phyloP scores from a whole-genome alignment of 2,329 filamentous ascomycete genomes.

The Ophiosphaerella herpotricha region DNA sequence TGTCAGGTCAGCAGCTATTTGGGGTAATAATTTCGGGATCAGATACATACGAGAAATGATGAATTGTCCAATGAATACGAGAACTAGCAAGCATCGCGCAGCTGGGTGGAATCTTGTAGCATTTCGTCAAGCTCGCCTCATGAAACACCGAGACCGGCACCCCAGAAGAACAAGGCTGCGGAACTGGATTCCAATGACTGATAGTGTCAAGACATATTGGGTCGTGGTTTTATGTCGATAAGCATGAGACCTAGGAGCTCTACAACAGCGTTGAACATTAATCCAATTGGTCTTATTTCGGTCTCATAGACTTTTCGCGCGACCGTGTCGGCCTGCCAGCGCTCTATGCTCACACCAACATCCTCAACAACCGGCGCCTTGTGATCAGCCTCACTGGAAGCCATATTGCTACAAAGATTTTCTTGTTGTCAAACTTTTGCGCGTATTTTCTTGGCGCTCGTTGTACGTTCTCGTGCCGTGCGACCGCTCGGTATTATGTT shows the following conservation, averaged over 20 bases:
- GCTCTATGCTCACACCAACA: not conserved
- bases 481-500: too few species aligned
- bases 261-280: not conserved
- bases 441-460: too few species aligned
- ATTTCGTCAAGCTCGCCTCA: conserved; percentile 4
- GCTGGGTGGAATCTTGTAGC: conserved; percentile 2
- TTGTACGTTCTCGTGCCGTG: too few species aligned
- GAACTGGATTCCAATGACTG: conserved; percentile 1
- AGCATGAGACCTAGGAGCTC: not conserved
- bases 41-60: not conserved
- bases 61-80: conserved; percentile 2
- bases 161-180: conserved; percentile 6
- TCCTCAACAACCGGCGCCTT: not conserved
- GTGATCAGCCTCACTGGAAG: not conserved
- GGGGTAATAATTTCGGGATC: not conserved
- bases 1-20: not conserved
- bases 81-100: conserved; percentile 2
- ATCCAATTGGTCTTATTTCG: not conserved
- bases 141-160: conserved; percentile 1
- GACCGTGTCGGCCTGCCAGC: conserved; percentile 3
- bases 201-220: not conserved
- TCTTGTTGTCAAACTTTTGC: not conserved
- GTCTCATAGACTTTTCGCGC: not conserved
- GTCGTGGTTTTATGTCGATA: not conserved
- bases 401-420: not conserved